phyloP scores from a whole-genome alignment of 495 filamentous ascomycete genomes.

The Aspergillus baeticus region DNA sequence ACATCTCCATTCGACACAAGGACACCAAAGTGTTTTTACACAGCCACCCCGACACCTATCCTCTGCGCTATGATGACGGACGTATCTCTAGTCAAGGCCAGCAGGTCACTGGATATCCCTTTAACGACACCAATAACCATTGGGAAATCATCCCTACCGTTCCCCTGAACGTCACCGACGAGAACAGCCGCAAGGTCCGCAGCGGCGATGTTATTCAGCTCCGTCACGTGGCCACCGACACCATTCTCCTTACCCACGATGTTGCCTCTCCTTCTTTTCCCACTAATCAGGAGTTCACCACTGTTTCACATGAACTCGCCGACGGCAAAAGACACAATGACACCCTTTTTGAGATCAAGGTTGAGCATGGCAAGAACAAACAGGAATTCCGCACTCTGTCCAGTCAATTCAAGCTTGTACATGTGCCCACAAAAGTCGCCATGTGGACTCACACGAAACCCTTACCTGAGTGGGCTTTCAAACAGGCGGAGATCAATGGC shows the following conservation, averaged over 20 bases:
- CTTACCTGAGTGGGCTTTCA: conserved; percentile 93
- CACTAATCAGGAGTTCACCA: conserved; percentile 98
- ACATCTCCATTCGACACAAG: conserved; percentile 87
- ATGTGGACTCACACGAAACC: conserved; percentile 98
- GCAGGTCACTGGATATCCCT: conserved; percentile 96
- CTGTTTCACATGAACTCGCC: conserved; percentile 68
- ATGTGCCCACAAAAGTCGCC: conserved; percentile 89
- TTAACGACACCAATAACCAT: conserved; percentile 98
- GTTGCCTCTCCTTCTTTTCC: conserved; percentile 97
- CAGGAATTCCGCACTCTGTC: conserved; percentile 87
- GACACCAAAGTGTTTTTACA: conserved; percentile 96
- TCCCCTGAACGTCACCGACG: conserved; percentile 50
- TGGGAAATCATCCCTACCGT: conserved; percentile 85
- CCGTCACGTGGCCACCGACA: conserved; percentile 82
- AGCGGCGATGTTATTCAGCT: conserved; percentile 89
- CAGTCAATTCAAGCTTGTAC: conserved; percentile 91
- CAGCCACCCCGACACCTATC: conserved; percentile 87
- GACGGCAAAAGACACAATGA: conserved; percentile 81
- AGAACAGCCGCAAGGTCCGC: conserved; percentile 61
- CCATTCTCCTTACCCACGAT: conserved; percentile 89
- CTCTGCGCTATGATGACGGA: conserved; percentile 93
- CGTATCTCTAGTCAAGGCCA: conserved; percentile 96
- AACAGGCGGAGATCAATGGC: conserved; percentile 98
- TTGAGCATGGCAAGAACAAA: conserved; percentile 79
- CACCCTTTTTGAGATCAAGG: conserved; percentile 87